Evolutionary conservation across 345 rosid genomes (phyloP), one percentile per base, ranked within the genome.

Genomic region (Corymbia maculata): DNA sequence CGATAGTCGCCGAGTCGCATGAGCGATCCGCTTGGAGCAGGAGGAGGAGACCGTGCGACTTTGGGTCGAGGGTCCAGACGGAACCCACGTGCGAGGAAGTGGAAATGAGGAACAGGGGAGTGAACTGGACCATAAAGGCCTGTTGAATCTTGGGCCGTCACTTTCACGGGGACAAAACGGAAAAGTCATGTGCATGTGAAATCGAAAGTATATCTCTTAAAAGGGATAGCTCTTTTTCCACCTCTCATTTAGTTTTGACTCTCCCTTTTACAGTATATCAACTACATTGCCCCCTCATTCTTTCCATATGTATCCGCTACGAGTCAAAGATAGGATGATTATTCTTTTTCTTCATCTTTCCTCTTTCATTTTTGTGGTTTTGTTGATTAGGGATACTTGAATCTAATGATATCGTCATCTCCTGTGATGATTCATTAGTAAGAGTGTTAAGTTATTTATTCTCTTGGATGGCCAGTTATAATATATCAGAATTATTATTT

Each of bases 321-420:
- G 61, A 22, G 61, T 55, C 28, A 55, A 55, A 55, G 24, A 28
- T 55, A 6, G 6, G 61, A 5, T 55, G 0, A 21, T 55, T 22
- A 55, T 55, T 55, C 61, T 55, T 55, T 55, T 55, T 55, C 28
- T 55, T 55, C 26, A 26, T 4, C 28, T 22, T 55, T 55, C 28
- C 28, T 55, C 24, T 22, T 55, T 22, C 0, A 55, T 22, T 2
- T 22, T 1, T 12, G 61, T 55, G 6, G 0, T 55, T 55, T 55
- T 55, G 24, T 55, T 55, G 2, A 55, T 55, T 55, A 55, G 6
- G 6, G 11, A 22, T 28, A 21, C 6, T 1, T 22, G 13, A 1
- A 55, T 55, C 1, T 55, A 1, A 55, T 1, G 12, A 55, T 22
- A 1, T 9, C 0, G 28, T 12, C 2, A 1, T 55, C 2, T 55